Conservation (phyloP, 345 rosid species). For the rapeseed (Brassica napus) region Da-Ae NC_063445.1:29456001-29456500, state of each 20-base stretch:
- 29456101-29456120: conserved; percentile 57
- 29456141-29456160: conserved; percentile 67
- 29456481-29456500: not conserved
- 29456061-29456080: conserved; percentile 78
- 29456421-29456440: conserved; percentile 7
- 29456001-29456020: conserved; percentile 17
- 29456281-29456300: conserved; percentile 79
- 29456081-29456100: conserved; percentile 53
- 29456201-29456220: conserved; percentile 58
- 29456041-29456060: conserved; percentile 74
- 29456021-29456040: conserved; percentile 72
- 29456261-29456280: conserved; percentile 73
- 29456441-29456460: not conserved
- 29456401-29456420: not conserved
- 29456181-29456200: conserved; percentile 71
- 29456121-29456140: conserved; percentile 49
- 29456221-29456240: conserved; percentile 53
- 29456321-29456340: conserved; percentile 30
- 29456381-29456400: not conserved
- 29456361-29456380: not conserved
- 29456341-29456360: not conserved
- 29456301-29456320: conserved; percentile 40
- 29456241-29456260: conserved; percentile 42
- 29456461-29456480: conserved; percentile 10
- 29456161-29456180: conserved; percentile 59